phyloP scores from a whole-genome alignment of 495 filamentous ascomycete genomes.

The Aspergillus panamensis region DNA sequence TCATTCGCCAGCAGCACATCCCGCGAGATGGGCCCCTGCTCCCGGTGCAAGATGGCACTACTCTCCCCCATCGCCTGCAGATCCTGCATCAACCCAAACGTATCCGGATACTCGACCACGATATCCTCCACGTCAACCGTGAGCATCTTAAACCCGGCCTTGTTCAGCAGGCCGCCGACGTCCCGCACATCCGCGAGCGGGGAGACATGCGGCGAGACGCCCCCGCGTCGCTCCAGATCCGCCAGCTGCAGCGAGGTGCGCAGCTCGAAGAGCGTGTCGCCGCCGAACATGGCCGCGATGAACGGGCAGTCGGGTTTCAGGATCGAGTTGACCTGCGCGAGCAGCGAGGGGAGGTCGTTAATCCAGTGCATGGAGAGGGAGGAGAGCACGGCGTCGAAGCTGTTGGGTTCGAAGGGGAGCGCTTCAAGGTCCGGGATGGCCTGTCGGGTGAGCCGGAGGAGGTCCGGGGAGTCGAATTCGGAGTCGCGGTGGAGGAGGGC shows the following conservation, averaged over 20 bases:
- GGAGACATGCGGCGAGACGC: constrained; percentile 80
- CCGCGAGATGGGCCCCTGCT: constrained; percentile 67
- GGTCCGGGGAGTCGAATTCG: constrained; percentile 64
- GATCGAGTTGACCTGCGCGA: constrained; percentile 74
- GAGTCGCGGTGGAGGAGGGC: constrained; percentile 79
- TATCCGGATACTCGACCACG: constrained; percentile 90
- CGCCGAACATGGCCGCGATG: constrained; percentile 93
- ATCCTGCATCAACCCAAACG: constrained; percentile 87
- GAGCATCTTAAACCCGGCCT: constrained; percentile 89
- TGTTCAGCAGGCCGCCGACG: constrained; percentile 79
- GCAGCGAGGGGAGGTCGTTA: constrained; percentile 84
- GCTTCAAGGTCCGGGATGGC: constrained; percentile 65
- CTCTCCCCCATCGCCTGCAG: constrained; percentile 92
- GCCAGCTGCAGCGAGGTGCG: constrained; percentile 92
- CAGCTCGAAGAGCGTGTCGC: constrained; percentile 91
- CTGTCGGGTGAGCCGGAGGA: constrained; percentile 68
- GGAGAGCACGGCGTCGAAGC: constrained; percentile 85
- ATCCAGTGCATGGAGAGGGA: constrained; percentile 94
- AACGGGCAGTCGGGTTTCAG: constrained; percentile 92
- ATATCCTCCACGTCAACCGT: constrained; percentile 98
- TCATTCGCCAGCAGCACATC: constrained; percentile 89
- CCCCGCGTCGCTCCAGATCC: constrained; percentile 81
- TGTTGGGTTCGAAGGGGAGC: constrained; percentile 70
- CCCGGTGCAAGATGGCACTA: constrained; percentile 78
- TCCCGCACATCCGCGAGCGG: constrained; percentile 91